A percentile compares a stretch with the other conserved stretches of the same genome.
Evolutionary conservation across 257 asterid species (phyloP).

Genomic region (Nicotiana tomentosiformis): DNA sequence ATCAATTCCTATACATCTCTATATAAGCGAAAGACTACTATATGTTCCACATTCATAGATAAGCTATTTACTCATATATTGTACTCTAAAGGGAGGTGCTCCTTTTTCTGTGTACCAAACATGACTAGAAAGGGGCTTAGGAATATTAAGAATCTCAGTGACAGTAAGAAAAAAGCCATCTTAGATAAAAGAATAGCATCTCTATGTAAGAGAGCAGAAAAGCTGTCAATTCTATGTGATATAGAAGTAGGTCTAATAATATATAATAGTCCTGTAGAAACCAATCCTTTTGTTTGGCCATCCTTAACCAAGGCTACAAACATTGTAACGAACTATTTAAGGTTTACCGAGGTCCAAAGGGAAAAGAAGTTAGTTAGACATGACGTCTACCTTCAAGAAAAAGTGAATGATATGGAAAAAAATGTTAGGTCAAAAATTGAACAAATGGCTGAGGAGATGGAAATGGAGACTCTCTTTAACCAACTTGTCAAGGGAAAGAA

Average conservation of each 20-base stretch:
- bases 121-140: slow-evolving; percentile 30
- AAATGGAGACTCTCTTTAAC: slow-evolving; percentile 6
- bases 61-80: not conserved
- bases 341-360: slow-evolving; percentile 17
- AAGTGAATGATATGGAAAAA: slow-evolving; percentile 10
- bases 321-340: slow-evolving; percentile 19
- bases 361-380: slow-evolving; percentile 27
- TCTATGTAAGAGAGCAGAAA: not conserved
- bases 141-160: slow-evolving; percentile 15
- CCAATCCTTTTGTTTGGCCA: slow-evolving; percentile 28
- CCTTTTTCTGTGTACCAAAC: not conserved
- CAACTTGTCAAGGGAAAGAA: too few relatives aligned
- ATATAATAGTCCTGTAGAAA: slow-evolving; percentile 10
- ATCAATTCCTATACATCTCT: not conserved
- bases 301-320: slow-evolving; percentile 13
- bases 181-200: not conserved
- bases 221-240: too few relatives aligned
- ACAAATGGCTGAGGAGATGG: slow-evolving; percentile 20
- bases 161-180: slow-evolving; percentile 19
- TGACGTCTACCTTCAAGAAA: slow-evolving; percentile 23
- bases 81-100: not conserved
- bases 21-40: not conserved
- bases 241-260: slow-evolving; percentile 19
- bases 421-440: slow-evolving; percentile 13
- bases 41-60: not conserved